Percentiles rank a stretch among this genome's conserved stretches.
These are phyloP conservation scores for Tulasnella sp. DNA, from an alignment of 768 basidiomycete genomes.

Conservation along the genomic window DNA sequence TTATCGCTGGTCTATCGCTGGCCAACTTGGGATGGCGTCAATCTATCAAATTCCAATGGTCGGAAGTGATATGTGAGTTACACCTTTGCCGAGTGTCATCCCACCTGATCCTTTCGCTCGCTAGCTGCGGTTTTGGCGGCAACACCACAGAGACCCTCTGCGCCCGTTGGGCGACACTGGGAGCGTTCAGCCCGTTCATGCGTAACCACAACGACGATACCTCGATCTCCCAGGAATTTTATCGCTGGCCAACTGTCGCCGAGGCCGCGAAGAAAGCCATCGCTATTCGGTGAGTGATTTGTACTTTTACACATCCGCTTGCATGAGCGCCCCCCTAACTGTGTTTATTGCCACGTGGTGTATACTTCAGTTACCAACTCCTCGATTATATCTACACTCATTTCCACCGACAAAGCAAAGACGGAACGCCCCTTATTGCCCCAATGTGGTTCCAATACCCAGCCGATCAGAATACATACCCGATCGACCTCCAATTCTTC, in stretches of 20 bases:
- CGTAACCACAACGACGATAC: constrained; percentile 61
- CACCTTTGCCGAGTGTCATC: constrained; percentile 37
- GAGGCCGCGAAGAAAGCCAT: constrained; percentile 58
- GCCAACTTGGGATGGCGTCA: constrained; percentile 62
- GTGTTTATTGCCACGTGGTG: background rate
- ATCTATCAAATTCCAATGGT: constrained; percentile 72
- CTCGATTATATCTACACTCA: constrained; percentile 70
- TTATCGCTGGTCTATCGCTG: constrained; percentile 58
- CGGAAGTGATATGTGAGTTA: constrained; percentile 67
- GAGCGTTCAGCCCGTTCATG: constrained; percentile 78
- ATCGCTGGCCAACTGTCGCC: constrained; percentile 56
- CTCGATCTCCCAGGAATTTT: constrained; percentile 61
- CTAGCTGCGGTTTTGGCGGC: constrained; percentile 33
- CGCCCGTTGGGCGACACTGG: constrained; percentile 71
- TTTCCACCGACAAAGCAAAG: constrained; percentile 54
- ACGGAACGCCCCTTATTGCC: constrained; percentile 63
- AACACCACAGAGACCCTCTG: constrained; percentile 67
- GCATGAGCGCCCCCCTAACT: background rate
- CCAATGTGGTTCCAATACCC: constrained; percentile 68
- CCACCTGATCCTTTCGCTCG: background rate
- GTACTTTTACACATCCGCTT: background rate
- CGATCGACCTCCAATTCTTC: constrained; percentile 66
- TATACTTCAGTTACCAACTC: constrained; percentile 52
- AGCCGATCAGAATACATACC: constrained; percentile 54
- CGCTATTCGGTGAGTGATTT: constrained; percentile 53